Evolutionary conservation across 768 basidiomycete species (phyloP).

Genomic region (Dioszegia hungarica): DNA sequence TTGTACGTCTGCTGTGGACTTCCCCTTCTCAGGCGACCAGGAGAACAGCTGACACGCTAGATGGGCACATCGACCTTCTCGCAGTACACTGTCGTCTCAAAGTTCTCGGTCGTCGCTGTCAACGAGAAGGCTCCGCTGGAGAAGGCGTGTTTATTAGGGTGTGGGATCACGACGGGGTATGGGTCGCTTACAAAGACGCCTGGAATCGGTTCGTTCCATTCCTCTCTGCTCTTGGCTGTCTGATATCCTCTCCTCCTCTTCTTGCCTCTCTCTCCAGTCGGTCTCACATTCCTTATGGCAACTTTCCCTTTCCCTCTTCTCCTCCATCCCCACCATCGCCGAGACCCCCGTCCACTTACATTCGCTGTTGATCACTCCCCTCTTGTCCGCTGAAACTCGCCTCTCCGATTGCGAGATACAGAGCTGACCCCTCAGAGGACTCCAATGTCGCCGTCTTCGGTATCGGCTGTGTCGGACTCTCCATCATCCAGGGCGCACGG

Average conservation of each 20-base stretch:
- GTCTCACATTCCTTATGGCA: no score
- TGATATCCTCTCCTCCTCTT: no score
- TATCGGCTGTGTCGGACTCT: slow-evolving; percentile 88
- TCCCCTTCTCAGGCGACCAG: no score
- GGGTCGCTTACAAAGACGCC: slow-evolving; percentile 89
- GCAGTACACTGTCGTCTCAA: slow-evolving; percentile 98
- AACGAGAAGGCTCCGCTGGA: slow-evolving; percentile 80
- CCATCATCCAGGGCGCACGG: slow-evolving; percentile 74
- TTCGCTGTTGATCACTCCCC: no score
- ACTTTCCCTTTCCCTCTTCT: no score
- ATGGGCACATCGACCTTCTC: slow-evolving; percentile 99
- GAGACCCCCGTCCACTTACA: no score
- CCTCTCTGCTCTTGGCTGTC: no score
- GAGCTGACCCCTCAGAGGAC: slow-evolving; percentile 53
- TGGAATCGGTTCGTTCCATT: slow-evolving; percentile 53
- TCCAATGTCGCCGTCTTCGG: slow-evolving; percentile 93
- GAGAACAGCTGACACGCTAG: slow-evolving; percentile 50
- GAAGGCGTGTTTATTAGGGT: slow-evolving; percentile 91
- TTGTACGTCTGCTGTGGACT: slow-evolving; percentile 64
- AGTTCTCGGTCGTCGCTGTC: slow-evolving; percentile 91
- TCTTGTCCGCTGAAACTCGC: no score
- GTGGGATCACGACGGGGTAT: slow-evolving; percentile 96
- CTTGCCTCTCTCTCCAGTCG: no score
- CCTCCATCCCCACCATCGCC: no score
- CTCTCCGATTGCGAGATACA: no score